Evolutionary conservation across 1,139 yeast genomes (phyloP), one percentile per base, ranked within the genome.

Genomic region (Geotrichum carabidarum): DNA sequence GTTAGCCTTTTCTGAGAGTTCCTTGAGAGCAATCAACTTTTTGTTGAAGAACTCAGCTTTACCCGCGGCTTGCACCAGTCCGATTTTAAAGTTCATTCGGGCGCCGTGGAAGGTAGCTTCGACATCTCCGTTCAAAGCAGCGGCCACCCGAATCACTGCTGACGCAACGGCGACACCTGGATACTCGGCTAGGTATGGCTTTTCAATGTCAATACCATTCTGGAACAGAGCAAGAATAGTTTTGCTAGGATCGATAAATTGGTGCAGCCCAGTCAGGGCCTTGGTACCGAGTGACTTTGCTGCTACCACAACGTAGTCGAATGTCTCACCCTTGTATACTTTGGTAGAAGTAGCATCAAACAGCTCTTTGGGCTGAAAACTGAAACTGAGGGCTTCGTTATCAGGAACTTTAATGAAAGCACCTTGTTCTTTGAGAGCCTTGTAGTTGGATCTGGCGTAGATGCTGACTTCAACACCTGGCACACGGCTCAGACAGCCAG

Each of bases 121-220:
- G 15, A 48, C 42, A 6, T 58, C 57, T 4, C 57, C 56, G 8
- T 54, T 51, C 11, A 57, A 44, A 12, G 55, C 55, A 9, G 58
- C 53, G 1, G 64, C 62, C 3, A 59, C 57, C 14, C 58, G 49
- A 31, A 62, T 56, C 8, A 62, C 62, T 18, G 62, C 61, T 6
- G 63, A 59, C 11, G 56, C 61, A 9, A 63, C 27, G 8, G 62
- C 55, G n/a, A 57, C 45, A n/a, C 48, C 53, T 7, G 63, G 62
- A 44, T 61, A 63, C 14, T 50, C 53, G 15, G 54, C 45, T 2
- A 51, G 36, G 41, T 63, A 63, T 3, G 65, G 65, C 17, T 48
- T 15, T 35, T 62, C 65, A 46, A 63, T 60, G 22, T 60, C 63
- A 27, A 63, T 57, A n/a, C 65, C 65, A 46, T 63, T 63, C 48